Conservation (phyloP, 306 rosid species). For the Psophocarpus tetragonolobus region DNA sequence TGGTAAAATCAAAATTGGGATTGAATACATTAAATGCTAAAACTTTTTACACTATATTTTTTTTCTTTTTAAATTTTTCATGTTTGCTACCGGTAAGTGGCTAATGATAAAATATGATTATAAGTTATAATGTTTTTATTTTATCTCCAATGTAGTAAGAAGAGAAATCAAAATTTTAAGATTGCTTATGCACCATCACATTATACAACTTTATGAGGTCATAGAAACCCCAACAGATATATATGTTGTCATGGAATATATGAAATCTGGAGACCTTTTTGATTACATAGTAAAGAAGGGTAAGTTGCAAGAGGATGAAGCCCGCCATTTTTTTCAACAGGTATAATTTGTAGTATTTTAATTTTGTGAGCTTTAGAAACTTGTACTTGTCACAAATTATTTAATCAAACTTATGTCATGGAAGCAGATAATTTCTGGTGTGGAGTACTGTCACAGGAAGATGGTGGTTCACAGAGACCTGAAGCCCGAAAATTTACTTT, state of each 20-base stretch:
- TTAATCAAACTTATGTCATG: constrained; percentile 22
- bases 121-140: neutral
- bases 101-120: too few relatives aligned
- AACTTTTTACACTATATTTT: too few relatives aligned
- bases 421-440: constrained; percentile 88
- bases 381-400: constrained; percentile 17
- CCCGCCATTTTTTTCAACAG: constrained; percentile 95
- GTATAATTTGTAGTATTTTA: constrained; percentile 43
- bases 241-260: constrained; percentile 84
- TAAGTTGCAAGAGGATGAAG: constrained; percentile 91
- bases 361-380: constrained; percentile 13
- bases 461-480: constrained; percentile 96
- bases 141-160: constrained; percentile 62
- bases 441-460: constrained; percentile 97
- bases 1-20: too few relatives aligned
- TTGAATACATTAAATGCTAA: too few relatives aligned
- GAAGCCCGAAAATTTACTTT: constrained; percentile 88
- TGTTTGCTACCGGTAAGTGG: too few relatives aligned
- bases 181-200: constrained; percentile 91
- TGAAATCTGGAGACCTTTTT: constrained; percentile 84
- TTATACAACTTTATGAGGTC: constrained; percentile 82
- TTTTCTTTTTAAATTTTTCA: constrained; percentile 6
- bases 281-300: constrained; percentile 90
- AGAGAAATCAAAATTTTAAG: constrained; percentile 83
- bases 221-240: constrained; percentile 83